Base-by-base conservation (phyloP, 1,139 yeast species). In the Kurtzmaniella quercitrusa region DNA sequence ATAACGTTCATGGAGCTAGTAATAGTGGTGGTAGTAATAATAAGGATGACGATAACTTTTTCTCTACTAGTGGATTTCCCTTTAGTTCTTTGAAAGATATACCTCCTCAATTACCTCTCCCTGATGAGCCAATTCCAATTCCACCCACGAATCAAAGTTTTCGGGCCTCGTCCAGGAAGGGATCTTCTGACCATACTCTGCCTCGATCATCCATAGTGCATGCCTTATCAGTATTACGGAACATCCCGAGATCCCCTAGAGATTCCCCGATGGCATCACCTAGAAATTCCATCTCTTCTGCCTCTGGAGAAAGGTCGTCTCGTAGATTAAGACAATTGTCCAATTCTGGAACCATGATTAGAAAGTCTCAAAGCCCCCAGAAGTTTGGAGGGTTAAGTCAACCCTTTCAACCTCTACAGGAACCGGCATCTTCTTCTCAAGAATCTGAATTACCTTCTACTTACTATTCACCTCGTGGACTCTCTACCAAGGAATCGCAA, bases 71-170 rank as follows among this genome's bases (percentile, higher is more conserved):
- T 40, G 53, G 50, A 29, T 65, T 73, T 1, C 53, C 66, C 16
- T 55, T 68, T 37, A 58, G 59, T 4, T 59, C 70, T 2, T 56
- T 70, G 15, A 70, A 63, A 44, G 74, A 70, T 31, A 61, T 81
- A 4, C 87, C 87, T 1, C 77, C 82, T 0, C 79, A 69, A 48
- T 59, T 70, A 21, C 80, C 83, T 2, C 61, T 77, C 46, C 87
- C 87, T 2, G 60, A 56, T 16, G 81, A 76, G 38, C 76, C 76
- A 12, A 56, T 77, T 18, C 83, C 84, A 17, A 58, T 70, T 5
- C 70, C 64, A 37, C 78, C 75, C 12, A 58, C 68, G 0, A 59
- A 69, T 1, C 69, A 70, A 2, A 44, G 57, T 0, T 70, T 63
- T 47, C 60, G 65, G 40, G 56, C 60, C 8, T 54, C 65, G 18